phyloP scores from a whole-genome alignment of 2,329 filamentous ascomycete genomes.

The Colletotrichum coccodes region DNA sequence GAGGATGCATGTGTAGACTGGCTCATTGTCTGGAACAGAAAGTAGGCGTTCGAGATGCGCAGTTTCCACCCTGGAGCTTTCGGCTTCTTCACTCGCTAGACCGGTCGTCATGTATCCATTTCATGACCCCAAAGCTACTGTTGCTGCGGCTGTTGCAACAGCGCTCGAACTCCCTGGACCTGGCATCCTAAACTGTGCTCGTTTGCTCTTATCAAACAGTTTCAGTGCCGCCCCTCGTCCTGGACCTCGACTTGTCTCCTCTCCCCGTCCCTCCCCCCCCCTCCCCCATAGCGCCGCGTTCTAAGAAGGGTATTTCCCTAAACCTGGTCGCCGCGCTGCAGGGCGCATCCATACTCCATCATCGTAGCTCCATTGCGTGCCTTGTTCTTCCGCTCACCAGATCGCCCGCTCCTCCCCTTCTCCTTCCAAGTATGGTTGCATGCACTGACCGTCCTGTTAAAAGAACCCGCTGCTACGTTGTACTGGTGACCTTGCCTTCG shows the following conservation, averaged over 20 bases:
- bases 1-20: neutral
- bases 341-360: constrained; percentile 34
- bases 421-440: constrained; percentile 62
- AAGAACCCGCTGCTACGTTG: constrained; percentile 25
- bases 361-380: constrained; percentile 35
- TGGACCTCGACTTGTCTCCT: constrained; percentile 25
- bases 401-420: constrained; percentile 49
- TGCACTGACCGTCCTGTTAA: constrained; percentile 45
- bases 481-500: constrained; percentile 28
- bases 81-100: neutral
- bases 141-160: constrained; percentile 16
- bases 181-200: constrained; percentile 19
- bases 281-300: constrained; percentile 33
- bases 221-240: constrained; percentile 30
- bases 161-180: constrained; percentile 11
- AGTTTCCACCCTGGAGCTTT: constrained; percentile 1
- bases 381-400: constrained; percentile 41
- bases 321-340: constrained; percentile 31
- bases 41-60: neutral
- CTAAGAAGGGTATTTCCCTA: constrained; percentile 34
- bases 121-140: constrained; percentile 16
- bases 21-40: neutral
- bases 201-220: constrained; percentile 33
- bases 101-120: constrained; percentile 8
- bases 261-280: constrained; percentile 1